These are phyloP conservation scores for Trichosporon sp. DNA, from an alignment of 1,284 basidiomycete species.

Conservation along the genomic window DNA sequence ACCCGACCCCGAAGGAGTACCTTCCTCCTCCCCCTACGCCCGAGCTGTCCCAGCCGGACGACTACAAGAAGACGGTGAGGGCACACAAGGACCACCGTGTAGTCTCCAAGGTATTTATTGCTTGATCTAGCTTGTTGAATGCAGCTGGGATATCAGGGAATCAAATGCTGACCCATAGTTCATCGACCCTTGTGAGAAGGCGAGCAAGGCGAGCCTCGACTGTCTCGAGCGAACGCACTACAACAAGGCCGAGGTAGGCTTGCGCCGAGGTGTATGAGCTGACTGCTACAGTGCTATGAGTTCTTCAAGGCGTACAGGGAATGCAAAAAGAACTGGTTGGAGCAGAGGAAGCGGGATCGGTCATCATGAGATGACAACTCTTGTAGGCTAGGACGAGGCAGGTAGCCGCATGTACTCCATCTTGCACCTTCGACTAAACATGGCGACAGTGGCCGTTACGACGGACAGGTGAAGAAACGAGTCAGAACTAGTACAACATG, in stretches of 20 bases:
- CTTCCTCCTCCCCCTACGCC: slow-evolving; percentile 34
- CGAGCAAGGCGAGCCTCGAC: slow-evolving; percentile 44
- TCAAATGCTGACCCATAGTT: slow-evolving; percentile 32
- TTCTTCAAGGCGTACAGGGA: slow-evolving; percentile 49
- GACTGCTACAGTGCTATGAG: slow-evolving; percentile 38
- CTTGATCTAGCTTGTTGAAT: neutral
- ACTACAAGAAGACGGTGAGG: slow-evolving; percentile 44
- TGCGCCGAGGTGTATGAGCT: neutral
- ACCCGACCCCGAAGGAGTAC: slow-evolving; percentile 31
- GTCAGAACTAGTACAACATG: neutral
- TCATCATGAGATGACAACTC: neutral
- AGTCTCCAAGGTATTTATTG: slow-evolving; percentile 33
- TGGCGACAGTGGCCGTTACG: neutral
- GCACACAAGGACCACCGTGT: slow-evolving; percentile 22
- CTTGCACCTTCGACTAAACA: neutral
- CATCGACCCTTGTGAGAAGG: slow-evolving; percentile 46
- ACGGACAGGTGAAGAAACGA: neutral
- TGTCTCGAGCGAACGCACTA: slow-evolving; percentile 49
- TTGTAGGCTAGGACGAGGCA: neutral
- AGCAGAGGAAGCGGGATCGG: slow-evolving; percentile 5
- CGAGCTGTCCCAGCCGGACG: slow-evolving; percentile 40
- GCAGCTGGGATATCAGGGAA: neutral
- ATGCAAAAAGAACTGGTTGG: slow-evolving; percentile 47
- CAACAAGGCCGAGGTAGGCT: slow-evolving; percentile 46
- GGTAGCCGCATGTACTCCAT: neutral